Conservation (phyloP, 1,284 basidiomycete genomes). For the Ganoderma meredithae region DNA sequence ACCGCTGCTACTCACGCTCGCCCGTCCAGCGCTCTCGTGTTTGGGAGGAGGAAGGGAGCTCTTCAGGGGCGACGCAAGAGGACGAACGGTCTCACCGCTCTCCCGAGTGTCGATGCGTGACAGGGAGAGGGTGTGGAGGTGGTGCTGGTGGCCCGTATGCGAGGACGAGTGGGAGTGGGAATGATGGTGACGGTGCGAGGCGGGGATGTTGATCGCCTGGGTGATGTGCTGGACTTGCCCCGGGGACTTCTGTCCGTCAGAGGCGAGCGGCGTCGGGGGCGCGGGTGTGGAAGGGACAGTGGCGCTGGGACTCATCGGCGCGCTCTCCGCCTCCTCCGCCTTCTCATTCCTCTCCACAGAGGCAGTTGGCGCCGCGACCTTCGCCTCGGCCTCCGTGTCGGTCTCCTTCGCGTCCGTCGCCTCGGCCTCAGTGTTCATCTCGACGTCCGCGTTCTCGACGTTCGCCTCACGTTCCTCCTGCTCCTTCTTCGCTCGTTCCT, state of each 20-base stretch:
- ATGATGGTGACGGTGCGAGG: conserved; percentile 26
- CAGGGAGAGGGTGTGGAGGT: conserved; percentile 29
- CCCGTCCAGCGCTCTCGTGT: conserved; percentile 23
- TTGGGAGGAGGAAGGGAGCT: conserved; percentile 20
- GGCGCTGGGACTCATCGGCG: conserved; percentile 14
- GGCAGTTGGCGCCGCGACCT: conserved; percentile 15
- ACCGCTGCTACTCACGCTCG: conserved; percentile 23
- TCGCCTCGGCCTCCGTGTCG: conserved; percentile 21
- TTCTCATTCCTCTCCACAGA: conserved; percentile 13
- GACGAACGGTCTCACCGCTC: conserved; percentile 39
- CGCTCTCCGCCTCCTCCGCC: conserved; percentile 12
- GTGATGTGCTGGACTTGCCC: conserved; percentile 35
- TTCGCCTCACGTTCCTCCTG: conserved; percentile 24
- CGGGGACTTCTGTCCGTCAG: conserved; percentile 9
- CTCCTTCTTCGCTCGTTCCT: conserved; percentile 45
- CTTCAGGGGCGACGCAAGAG: neutral
- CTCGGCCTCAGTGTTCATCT: conserved; percentile 12
- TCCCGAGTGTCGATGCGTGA: conserved; percentile 34
- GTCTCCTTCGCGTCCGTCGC: conserved; percentile 30
- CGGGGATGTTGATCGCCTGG: conserved; percentile 37
- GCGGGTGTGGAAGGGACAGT: conserved; percentile 20
- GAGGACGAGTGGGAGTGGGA: conserved; percentile 19
- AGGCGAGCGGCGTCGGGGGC: conserved; percentile 18
- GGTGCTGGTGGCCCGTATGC: conserved; percentile 21
- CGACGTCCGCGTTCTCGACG: conserved; percentile 30